Evolutionary conservation across 2,329 filamentous ascomycete genomes (phyloP).

Genomic region (Fusarium oligoseptatum): DNA sequence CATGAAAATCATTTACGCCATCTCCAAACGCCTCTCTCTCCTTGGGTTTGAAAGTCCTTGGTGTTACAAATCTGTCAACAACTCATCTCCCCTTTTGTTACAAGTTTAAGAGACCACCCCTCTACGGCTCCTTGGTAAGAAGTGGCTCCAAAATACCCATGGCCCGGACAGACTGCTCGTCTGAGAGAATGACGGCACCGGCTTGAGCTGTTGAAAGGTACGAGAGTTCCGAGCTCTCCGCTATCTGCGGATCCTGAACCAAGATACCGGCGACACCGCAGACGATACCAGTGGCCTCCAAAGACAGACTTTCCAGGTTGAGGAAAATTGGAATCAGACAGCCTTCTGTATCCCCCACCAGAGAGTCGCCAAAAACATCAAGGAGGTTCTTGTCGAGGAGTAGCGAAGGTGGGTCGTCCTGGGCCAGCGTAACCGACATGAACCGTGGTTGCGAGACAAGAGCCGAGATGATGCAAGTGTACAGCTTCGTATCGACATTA

Average conservation of each 20-base stretch:
- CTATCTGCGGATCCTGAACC: constrained; percentile 75
- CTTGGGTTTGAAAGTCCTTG: constrained; percentile 18
- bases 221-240: constrained; percentile 79
- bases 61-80: constrained; percentile 26
- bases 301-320: constrained; percentile 82
- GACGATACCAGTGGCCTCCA: constrained; percentile 94
- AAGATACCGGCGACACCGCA: constrained; percentile 91
- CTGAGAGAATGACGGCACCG: constrained; percentile 87
- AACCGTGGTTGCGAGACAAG: constrained; percentile 75
- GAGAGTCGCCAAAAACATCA: constrained; percentile 75
- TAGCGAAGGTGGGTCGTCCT: constrained; percentile 80
- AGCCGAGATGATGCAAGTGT: constrained; percentile 72
- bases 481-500: constrained; percentile 72
- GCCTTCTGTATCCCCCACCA: constrained; percentile 81
- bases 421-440: constrained; percentile 79
- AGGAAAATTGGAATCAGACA: constrained; percentile 88
- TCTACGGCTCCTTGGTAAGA: background rate
- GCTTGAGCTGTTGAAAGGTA: constrained; percentile 91
- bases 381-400: constrained; percentile 79
- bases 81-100: background rate
- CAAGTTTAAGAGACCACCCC: background rate
- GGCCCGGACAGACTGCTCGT: constrained; percentile 79
- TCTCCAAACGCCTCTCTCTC: constrained; percentile 26
- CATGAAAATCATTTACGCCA: constrained; percentile 31
- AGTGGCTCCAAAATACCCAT: constrained; percentile 73